phyloP scores from a whole-genome alignment of 1,284 basidiomycete genomes.

The Stygiomarasmius scandens region DNA sequence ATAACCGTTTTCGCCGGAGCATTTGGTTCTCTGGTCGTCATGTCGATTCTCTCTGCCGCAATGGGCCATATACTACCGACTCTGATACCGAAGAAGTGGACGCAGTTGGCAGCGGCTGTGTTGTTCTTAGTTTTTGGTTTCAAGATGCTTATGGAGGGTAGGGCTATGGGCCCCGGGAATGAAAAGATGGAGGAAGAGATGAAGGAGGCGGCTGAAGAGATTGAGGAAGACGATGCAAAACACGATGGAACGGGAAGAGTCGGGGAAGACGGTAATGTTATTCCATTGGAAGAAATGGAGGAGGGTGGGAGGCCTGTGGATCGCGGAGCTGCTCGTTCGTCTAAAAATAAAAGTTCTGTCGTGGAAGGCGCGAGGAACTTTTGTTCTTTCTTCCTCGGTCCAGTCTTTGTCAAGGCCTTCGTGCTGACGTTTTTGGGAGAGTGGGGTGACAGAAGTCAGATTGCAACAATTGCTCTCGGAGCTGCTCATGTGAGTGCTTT shows the following conservation, averaged over 20 bases:
- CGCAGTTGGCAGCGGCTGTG: slow-evolving; percentile 76
- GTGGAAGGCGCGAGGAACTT: slow-evolving; percentile 82
- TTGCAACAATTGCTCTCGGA: slow-evolving; percentile 95
- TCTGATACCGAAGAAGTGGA: slow-evolving; percentile 79
- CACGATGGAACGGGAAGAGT: slow-evolving; percentile 44
- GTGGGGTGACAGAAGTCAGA: slow-evolving; percentile 98
- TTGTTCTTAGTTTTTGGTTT: slow-evolving; percentile 88
- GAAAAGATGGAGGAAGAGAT: slow-evolving; percentile 91
- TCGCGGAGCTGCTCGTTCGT: slow-evolving; percentile 8
- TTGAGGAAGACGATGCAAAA: slow-evolving; percentile 67
- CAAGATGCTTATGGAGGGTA: slow-evolving; percentile 84
- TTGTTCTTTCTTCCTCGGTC: slow-evolving; percentile 82
- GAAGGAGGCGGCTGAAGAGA: slow-evolving; percentile 90
- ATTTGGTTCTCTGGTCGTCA: slow-evolving; percentile 85
- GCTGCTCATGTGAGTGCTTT: slow-evolving; percentile 81
- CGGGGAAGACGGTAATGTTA: slow-evolving; percentile 38
- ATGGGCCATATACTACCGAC: slow-evolving; percentile 86
- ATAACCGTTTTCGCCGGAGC: slow-evolving; percentile 88
- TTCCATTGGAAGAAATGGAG: slow-evolving; percentile 68
- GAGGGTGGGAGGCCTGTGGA: slow-evolving; percentile 40
- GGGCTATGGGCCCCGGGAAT: slow-evolving; percentile 73
- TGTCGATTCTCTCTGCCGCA: slow-evolving; percentile 89
- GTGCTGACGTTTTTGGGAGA: slow-evolving; percentile 96
- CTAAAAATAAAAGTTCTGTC: slow-evolving; percentile 25
- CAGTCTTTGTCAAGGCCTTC: slow-evolving; percentile 96